A percentile compares a stretch with the other conserved stretches of the same genome.
These are phyloP conservation scores for Candida neerlandica DNA, from an alignment of 1,139 yeast species.

Conservation along the genomic window DNA sequence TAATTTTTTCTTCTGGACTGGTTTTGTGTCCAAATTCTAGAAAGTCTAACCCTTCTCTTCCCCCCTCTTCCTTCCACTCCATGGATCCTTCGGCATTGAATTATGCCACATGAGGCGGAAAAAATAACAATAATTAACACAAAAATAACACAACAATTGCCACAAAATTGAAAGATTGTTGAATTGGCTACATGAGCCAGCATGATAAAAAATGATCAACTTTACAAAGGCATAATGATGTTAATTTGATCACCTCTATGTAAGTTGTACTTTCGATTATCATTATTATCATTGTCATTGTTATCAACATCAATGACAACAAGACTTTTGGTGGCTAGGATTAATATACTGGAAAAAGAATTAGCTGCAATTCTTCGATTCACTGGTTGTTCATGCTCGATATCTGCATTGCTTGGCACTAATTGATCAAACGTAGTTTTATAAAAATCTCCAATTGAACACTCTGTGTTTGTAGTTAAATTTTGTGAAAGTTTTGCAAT, in stretches of 20 bases:
- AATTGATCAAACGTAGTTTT: constrained; percentile 18
- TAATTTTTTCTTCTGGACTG: not conserved
- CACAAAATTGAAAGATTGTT: not conserved
- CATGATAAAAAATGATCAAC: not conserved
- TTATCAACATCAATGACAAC: constrained; percentile 6
- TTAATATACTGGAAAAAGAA: constrained; percentile 42
- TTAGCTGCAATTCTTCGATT: constrained; percentile 34
- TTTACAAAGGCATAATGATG: constrained; percentile 6
- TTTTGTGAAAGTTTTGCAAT: constrained; percentile 1
- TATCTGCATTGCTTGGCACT: constrained; percentile 19
- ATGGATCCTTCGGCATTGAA: constrained; percentile 2
- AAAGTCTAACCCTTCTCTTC: not conserved
- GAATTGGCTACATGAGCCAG: not conserved
- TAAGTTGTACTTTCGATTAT: not conserved
- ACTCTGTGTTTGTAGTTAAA: constrained; percentile 9
- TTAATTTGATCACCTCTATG: constrained; percentile 5
- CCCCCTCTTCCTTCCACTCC: not conserved
- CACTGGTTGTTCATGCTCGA: constrained; percentile 18
- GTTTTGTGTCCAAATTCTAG: constrained; percentile 1
- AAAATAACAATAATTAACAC: not conserved
- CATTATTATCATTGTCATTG: not conserved
- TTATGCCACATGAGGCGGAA: not conserved
- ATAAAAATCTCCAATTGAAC: constrained; percentile 5
- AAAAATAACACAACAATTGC: not conserved
- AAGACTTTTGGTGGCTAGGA: constrained; percentile 30